Base-by-base conservation (phyloP, 2,329 filamentous ascomycete species). In the Pseudopyricularia cyperi region DNA sequence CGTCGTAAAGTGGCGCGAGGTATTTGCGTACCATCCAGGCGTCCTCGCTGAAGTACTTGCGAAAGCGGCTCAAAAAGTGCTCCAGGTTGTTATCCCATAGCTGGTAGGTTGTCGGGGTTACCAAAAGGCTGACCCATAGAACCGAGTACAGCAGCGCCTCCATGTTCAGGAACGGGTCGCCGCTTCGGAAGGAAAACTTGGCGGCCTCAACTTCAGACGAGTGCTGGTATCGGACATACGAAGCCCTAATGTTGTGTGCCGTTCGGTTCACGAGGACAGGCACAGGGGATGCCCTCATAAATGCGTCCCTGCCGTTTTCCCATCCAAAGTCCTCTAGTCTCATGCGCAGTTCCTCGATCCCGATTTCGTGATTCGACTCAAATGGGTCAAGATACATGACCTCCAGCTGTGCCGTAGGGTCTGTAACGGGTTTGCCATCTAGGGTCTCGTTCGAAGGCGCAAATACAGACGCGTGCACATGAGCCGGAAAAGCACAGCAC, bases 361-460 rank as follows among this genome's bases (percentile, higher is more conserved):
- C 71, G 0, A 90, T 77, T 65, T 95, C 89, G 14, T 77, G 67
- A 33, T 81, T 76, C 3, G 77, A 81, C 28, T 80, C 77, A 65
- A 87, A 95, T 0, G 90, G 89, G 61, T 95, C 88, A 57, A 96
- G 73, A 62, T 88, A 94, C 79, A 95, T 91, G 47, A 46, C 34
- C 33, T 52, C 44, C 14, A 37, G 46, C 44, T 39, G 24, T 6
- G 22, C 8, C 48, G 73, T 66, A 1, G 73, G 65, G 12, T 62
- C 59, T 7, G 64, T 59, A 7, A 68, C 53, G 26, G 59, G 59
- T 12, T 58, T 57, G 19, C 70, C 79, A 61, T 89, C 78, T 49
- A 89, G 67, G 32, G 82, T 80, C 58, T 77, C 65, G 2, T 79
- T 80, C 1, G 69, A 63, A 0, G 76, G 74, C 5, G 85, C 77